phyloP scores from a whole-genome alignment of 352 stramenopile species.

The Aphanomyces euteiches region DNA sequence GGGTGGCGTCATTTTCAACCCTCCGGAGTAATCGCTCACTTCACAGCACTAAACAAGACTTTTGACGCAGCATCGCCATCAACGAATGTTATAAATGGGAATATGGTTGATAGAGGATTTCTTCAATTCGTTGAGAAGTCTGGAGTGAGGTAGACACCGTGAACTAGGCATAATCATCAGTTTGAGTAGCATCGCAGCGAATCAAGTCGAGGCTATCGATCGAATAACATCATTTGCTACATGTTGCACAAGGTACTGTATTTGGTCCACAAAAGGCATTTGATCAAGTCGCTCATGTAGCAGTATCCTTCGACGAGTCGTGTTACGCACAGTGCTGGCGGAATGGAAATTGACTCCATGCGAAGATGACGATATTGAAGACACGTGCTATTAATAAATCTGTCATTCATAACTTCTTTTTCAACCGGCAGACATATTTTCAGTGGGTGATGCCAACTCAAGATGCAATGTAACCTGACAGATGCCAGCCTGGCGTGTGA shows the following conservation, averaged over 20 bases:
- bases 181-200: constrained; percentile 3
- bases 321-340: no score
- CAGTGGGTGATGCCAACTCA: no score
- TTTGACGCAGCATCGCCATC: not conserved
- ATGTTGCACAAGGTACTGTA: not conserved
- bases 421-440: no score
- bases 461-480: not conserved
- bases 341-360: no score
- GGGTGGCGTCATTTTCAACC: constrained; percentile 20
- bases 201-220: constrained; percentile 8
- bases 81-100: no score
- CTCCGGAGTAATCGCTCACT: not conserved
- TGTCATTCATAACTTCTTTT: no score
- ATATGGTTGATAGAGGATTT: not conserved
- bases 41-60: not conserved
- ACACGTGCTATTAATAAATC: no score
- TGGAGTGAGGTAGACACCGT: not conserved
- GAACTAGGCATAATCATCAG: not conserved
- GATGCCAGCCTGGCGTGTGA: not conserved
- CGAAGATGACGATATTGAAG: no score
- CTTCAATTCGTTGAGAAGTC: not conserved
- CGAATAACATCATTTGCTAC: not conserved
- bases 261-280: no score
- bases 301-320: no score
- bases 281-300: no score